Evolutionary conservation across 83 land plant genomes (phyloP).

Genomic region (Thuja plicata): DNA sequence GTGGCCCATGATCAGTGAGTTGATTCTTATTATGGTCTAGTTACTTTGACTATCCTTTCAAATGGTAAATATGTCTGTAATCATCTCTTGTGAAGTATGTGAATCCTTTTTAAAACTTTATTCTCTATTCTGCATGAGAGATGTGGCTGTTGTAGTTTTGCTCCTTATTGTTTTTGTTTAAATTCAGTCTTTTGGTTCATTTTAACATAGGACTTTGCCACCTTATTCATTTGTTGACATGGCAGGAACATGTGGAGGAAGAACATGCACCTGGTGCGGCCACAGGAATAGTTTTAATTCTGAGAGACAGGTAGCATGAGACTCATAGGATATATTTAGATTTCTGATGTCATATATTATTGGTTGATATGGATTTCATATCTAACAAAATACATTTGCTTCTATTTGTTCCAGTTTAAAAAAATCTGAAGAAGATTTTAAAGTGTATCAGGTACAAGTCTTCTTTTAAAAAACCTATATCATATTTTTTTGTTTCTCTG

Average conservation of each 20-base stretch:
- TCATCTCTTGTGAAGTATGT: background rate
- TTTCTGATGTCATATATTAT: background rate
- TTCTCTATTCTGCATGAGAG: background rate
- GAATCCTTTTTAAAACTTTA: background rate
- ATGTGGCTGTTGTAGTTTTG: too few species aligned
- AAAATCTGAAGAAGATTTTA: constrained; percentile 10
- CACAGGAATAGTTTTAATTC: constrained; percentile 62
- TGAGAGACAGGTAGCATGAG: constrained; percentile 53
- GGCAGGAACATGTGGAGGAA: constrained; percentile 21
- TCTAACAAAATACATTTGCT: background rate
- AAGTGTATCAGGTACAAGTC: background rate
- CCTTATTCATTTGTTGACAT: background rate
- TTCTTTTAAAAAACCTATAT: too few species aligned
- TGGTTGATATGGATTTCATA: background rate
- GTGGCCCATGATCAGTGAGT: too few species aligned
- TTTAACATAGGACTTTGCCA: background rate
- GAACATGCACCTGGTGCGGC: constrained; percentile 66
- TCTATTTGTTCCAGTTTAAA: background rate
- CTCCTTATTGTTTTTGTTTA: too few species aligned
- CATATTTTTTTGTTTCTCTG: background rate
- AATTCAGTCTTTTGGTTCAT: background rate
- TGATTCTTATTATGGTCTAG: background rate
- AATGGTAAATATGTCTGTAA: background rate
- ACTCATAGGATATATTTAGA: background rate
- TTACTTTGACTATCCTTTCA: background rate